phyloP scores from a whole-genome alignment of 2,329 filamentous ascomycete genomes.

The Hypomyces perniciosus region DNA sequence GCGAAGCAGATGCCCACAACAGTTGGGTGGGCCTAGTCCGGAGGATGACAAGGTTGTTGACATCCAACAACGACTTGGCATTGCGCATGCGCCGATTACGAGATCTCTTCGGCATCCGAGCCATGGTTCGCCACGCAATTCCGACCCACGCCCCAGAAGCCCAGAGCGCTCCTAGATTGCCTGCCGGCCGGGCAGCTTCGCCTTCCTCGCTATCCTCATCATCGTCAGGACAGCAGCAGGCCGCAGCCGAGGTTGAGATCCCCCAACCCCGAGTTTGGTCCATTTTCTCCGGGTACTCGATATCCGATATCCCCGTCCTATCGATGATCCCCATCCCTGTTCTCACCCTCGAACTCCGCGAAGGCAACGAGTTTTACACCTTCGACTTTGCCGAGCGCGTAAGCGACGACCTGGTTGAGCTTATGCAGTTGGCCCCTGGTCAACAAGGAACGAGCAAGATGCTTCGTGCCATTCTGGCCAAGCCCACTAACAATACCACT shows the following conservation, averaged over 20 bases:
- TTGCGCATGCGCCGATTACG: conserved; percentile 24
- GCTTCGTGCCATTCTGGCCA: conserved; percentile 11
- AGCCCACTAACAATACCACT: neutral
- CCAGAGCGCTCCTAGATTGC: conserved; percentile 12
- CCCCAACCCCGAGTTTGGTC: conserved; percentile 16
- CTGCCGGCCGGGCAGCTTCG: conserved; percentile 13
- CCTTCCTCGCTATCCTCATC: conserved; percentile 12
- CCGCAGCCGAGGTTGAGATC: conserved; percentile 1
- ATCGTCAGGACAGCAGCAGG: conserved; percentile 2
- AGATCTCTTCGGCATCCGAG: conserved; percentile 18
- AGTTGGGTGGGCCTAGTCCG: conserved; percentile 29
- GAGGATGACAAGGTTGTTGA: conserved; percentile 28
- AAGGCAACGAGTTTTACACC: conserved; percentile 28
- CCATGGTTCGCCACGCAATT: conserved; percentile 11
- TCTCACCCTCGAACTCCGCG: conserved; percentile 24
- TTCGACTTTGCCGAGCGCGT: conserved; percentile 23
- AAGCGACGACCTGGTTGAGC: conserved; percentile 24
- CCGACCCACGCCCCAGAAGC: conserved; percentile 13
- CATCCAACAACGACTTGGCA: conserved; percentile 29
- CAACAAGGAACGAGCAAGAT: conserved; percentile 14
- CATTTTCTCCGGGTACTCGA: conserved; percentile 25
- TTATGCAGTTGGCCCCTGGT: conserved; percentile 16
- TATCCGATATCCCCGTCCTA: conserved; percentile 26
- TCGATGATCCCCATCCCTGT: conserved; percentile 29
- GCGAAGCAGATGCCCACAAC: conserved; percentile 31